These are phyloP conservation scores for Conticribra weissflogii DNA, from an alignment of 108 stramenopile genomes.

Conservation along the genomic window DNA sequence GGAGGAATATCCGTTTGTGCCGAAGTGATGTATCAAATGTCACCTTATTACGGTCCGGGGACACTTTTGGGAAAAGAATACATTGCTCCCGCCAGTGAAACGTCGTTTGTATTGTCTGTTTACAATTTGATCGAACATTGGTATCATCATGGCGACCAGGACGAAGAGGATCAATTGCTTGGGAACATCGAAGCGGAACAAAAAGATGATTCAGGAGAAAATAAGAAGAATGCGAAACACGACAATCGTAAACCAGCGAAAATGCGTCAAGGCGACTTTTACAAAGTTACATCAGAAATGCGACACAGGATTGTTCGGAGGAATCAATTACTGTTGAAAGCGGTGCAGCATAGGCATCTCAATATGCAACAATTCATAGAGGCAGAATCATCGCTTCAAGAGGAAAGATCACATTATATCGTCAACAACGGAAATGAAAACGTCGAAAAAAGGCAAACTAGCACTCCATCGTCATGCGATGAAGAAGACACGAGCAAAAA, in stretches of 20 bases:
- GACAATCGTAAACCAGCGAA: too few species aligned
- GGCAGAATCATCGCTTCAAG: too few species aligned
- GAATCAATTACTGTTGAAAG: neutral
- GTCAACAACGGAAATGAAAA: too few species aligned
- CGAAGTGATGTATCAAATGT: constrained; percentile 15
- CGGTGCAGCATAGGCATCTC: neutral
- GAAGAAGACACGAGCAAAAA: constrained; percentile 4
- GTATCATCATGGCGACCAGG: neutral
- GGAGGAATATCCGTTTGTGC: constrained; percentile 11
- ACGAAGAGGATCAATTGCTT: neutral
- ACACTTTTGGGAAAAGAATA: constrained; percentile 16
- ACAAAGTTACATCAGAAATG: constrained; percentile 1
- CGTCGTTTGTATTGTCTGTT: constrained; percentile 3
- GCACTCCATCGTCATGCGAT: constrained; percentile 3
- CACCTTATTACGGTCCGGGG: constrained; percentile 12
- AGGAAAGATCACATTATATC: too few species aligned
- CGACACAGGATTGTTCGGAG: neutral
- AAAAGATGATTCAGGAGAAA: neutral
- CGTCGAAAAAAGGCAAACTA: too few species aligned
- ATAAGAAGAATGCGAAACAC: neutral
- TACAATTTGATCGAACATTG: neutral
- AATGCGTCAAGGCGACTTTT: constrained; percentile 2
- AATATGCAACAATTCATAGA: neutral
- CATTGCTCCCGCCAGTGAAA: constrained; percentile 2
- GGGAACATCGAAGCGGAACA: neutral